Base-by-base conservation (phyloP, 345 rosid genomes). In the Raphanus raphanistrum region DNA sequence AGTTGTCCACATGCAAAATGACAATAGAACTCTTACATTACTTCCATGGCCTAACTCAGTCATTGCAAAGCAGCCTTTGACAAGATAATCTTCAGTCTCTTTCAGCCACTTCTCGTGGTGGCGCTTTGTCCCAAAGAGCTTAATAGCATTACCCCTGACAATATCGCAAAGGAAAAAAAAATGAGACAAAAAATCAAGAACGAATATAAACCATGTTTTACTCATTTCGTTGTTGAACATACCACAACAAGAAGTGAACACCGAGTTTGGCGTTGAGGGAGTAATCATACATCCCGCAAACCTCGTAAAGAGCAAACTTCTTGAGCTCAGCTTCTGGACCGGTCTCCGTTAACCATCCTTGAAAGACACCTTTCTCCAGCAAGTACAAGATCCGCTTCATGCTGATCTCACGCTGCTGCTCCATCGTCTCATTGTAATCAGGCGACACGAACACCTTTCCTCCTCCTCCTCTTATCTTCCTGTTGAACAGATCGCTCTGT, bases 41-140 rank as follows among this genome's bases (percentile, higher is more conserved):
- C 97, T 94, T 85, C 98, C 98, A 84, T 94, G 98, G 63, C 98
- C 98, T 81, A 94, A 77, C 82, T 94, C 98, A 1, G 97, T 83
- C 97, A 94, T 94, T 4, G 98, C 92, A 83, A 94, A 94, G 82
- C 98, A 94, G 21, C 98, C 97, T 78, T 85, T 90, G 79, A 92
- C 73, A 63, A 74, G 77, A 74, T 77, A 89, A 76, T 84, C 86
- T 79, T 94, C 97, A 0, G 92, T 87, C 79, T 80, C 87, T 70
- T 78, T 85, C 74, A 90, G 80, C 98, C 98, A 94, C 84, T 87
- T 94, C 27, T 89, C 90, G 67, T 94, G 98, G 79, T 94, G 98
- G 26, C 91, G 87, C 79, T 70, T 85, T 71, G 98, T 90, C 43
- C 98, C 98, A 5, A 94, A 87, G 76, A 89, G 87, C 79, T 83